A percentile compares a stretch with the other conserved stretches of the same genome.
These are phyloP conservation scores for Polygonum aviculare DNA, from an alignment of 148 eudicot genomes.

Conservation along the genomic window DNA sequence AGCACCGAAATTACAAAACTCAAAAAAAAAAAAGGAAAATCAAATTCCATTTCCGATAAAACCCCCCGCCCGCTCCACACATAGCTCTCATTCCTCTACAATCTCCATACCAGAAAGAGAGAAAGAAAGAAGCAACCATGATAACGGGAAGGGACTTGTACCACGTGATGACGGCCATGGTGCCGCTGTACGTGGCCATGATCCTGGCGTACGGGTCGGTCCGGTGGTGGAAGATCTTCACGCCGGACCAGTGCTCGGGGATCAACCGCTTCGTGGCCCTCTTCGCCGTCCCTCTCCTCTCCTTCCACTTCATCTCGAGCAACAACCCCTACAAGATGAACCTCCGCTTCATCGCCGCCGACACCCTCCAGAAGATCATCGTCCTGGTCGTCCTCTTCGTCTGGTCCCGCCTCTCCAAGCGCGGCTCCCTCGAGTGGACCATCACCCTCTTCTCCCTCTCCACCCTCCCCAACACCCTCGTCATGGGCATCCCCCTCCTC, in stretches of 20 bases:
- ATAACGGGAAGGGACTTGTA: slow-evolving; percentile 63
- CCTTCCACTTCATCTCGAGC: slow-evolving; percentile 79
- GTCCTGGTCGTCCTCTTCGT: slow-evolving; percentile 37
- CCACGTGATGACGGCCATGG: slow-evolving; percentile 94
- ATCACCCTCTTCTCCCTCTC: slow-evolving; percentile 80
- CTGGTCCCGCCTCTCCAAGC: slow-evolving; percentile 48
- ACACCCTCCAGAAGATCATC: slow-evolving; percentile 69
- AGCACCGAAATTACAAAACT: neutral
- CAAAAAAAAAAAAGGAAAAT: too few species aligned
- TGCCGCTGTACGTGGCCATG: slow-evolving; percentile 93
- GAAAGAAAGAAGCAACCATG: too few species aligned
- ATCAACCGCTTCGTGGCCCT: slow-evolving; percentile 85
- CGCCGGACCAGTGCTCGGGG: slow-evolving; percentile 90
- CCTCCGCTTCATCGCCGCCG: slow-evolving; percentile 74
- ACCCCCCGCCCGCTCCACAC: neutral
- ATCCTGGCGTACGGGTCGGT: slow-evolving; percentile 84
- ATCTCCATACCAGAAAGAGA: neutral
- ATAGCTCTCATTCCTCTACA: neutral
- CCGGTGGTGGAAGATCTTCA: slow-evolving; percentile 93
- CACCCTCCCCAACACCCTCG: slow-evolving; percentile 87
- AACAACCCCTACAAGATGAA: slow-evolving; percentile 84
- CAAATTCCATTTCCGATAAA: neutral
- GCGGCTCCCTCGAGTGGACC: slow-evolving; percentile 76
- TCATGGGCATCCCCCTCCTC: slow-evolving; percentile 88
- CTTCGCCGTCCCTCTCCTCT: slow-evolving; percentile 80